phyloP scores from a whole-genome alignment of 345 rosid species.

The Pistacia atlantica region DNA sequence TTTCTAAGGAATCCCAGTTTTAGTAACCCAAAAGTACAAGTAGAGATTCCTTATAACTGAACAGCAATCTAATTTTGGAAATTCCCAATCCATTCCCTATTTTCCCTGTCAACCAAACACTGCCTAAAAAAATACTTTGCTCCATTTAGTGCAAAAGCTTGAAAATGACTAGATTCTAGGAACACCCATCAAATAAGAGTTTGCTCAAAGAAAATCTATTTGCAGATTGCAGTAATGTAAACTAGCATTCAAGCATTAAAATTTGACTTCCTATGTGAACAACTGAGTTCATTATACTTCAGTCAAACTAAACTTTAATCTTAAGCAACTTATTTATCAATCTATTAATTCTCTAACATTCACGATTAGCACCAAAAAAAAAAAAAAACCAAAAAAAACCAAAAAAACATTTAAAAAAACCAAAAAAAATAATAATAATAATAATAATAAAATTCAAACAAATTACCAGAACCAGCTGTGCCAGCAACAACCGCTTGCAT shows the following conservation, averaged over 20 bases:
- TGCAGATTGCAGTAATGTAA: not conserved
- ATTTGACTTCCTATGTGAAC: not conserved
- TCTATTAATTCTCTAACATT: not conserved
- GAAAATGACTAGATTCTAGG: not conserved
- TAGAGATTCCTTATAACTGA: too few relatives aligned
- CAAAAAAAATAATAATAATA: not conserved
- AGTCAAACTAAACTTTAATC: not conserved
- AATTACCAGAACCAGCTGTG: constrained; percentile 92
- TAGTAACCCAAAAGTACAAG: too few relatives aligned
- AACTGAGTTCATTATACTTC: not conserved
- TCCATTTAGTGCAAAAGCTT: not conserved
- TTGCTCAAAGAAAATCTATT: not conserved
- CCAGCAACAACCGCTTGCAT: constrained; percentile 97
- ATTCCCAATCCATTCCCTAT: too few relatives aligned
- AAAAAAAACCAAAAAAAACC: too few relatives aligned
- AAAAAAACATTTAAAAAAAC: not conserved
- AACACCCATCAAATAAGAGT: not conserved
- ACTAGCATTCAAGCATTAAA: not conserved
- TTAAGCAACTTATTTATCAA: not conserved
- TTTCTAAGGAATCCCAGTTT: too few relatives aligned
- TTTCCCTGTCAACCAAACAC: too few relatives aligned
- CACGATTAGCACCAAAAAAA: not conserved
- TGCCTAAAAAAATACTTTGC: not conserved
- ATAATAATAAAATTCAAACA: not conserved
- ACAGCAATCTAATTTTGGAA: too few relatives aligned